Evolutionary conservation across 371 early-diverging fungal genomes (phyloP), one percentile per base, ranked within the genome.

Genomic region (Saksenaea oblongispora): DNA sequence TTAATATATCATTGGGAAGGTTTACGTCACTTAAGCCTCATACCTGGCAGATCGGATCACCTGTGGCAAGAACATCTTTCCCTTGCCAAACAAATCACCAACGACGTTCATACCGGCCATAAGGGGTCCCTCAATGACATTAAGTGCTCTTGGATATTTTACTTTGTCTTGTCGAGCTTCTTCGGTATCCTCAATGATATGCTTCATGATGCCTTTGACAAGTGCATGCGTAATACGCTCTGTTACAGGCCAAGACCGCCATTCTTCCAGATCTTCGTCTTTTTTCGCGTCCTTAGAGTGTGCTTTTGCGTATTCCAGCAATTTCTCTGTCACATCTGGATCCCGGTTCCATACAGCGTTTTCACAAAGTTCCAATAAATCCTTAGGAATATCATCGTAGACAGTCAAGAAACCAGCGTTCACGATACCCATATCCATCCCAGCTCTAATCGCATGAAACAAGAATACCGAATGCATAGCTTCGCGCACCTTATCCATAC

Each of bases 401-500:
- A 95, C 93, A 26, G 95, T 91, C 80, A 95, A 82, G 83, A 91
- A 91, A 65, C 96, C 97, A 11, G 95, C 93, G 73, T 95, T 95
- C 66, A 96, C 97, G 62, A 96, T 96, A 67, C 96, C 97, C 97
- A 96, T 95, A 74, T 95, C 95, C 92, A 96, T 91, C 17, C 96
- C 95, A 15, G 84, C 94, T 72, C 91, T 84, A 71, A 94, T 93
- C 17, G 95, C 86, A 67, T 96, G 96, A 76, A 90, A 96, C 71
- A 95, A 75, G 71, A 96, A 96, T 14, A 96, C 97, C 59, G 89
- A 88, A 81, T 96, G 96, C 96, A 96, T 95, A 9, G 95, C 95
- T 78, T 93, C 90, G 73, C 97, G 91, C 34, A 96, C 81, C 42
- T 82, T 82, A 66, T 94, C 95, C 86, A 93, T 94, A 65, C 95